Evolutionary conservation across 2,329 filamentous ascomycete genomes (phyloP), one percentile per base, ranked within the genome.

Genomic region (Neurospora crassa): DNA sequence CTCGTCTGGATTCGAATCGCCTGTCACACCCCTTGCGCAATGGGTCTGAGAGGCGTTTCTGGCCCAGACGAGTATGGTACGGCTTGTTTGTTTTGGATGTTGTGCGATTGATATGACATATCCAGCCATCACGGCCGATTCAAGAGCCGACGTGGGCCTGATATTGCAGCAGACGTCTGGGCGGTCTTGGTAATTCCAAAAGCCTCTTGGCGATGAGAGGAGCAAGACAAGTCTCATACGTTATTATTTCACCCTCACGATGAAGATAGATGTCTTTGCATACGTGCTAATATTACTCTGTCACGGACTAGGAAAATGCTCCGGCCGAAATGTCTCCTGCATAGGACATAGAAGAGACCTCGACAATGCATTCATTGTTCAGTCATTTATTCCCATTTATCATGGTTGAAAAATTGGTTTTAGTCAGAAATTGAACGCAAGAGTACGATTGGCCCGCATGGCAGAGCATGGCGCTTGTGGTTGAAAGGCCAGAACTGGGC

Each of bases 91-190:
- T 63, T 11, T 34, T 34, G 53, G 20, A 14, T 63, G 53, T 34
- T 63, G 53, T 63, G 53, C 24, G 53, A 63, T 63, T 34, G 53
- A 63, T 18, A 63, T 34, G 24, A 63, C 16, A 63, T 34, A 29
- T 29, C 53, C 53, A 63, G 53, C 53, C 53, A 59, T 59, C 24
- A 24, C 24, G 43, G 43, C 67, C 34, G 37, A 68, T 59, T n/a
- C 71, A 72, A 67, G 67, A 72, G 71, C 72, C 70, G 69, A 68
- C 69, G 68, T 70, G 73, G 70, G 53, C 70, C 67, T 72, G 71
- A 74, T 74, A 75, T 76, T 75, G 74, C 75, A 69, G 72, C 72
- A 75, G 71, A 73, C 72, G 71, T 71, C 67, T 69, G 68, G 71
- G 70, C 71, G 69, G 72, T 69, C 73, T 74, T 76, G 75, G 73